Evolutionary conservation across 371 early-diverging fungal species (phyloP).

Genomic region (Dentiscutata heterogama): DNA sequence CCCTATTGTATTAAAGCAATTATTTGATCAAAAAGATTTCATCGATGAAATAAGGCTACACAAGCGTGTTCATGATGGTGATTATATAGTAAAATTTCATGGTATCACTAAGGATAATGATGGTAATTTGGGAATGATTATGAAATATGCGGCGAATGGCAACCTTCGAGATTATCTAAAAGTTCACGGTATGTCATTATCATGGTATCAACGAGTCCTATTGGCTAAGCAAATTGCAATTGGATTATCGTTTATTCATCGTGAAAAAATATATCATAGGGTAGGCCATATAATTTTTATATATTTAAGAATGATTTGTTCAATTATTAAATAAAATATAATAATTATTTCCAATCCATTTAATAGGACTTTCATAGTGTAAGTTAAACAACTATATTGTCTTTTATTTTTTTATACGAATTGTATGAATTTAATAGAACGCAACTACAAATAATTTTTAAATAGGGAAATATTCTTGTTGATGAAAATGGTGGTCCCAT

Average conservation of each 20-base stretch:
- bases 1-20: too few relatives aligned
- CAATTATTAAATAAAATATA: too few relatives aligned
- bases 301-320: too few relatives aligned
- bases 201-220: not conserved
- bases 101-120: not conserved
- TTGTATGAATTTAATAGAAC: not conserved
- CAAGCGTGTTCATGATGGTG: conserved; percentile 27
- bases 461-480: conserved; percentile 31
- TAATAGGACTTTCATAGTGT: conserved; percentile 32
- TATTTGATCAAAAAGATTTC: not conserved
- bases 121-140: not conserved
- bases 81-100: conserved; percentile 1
- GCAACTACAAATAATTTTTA: not conserved
- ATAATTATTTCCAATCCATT: too few relatives aligned
- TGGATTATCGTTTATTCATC: conserved; percentile 38
- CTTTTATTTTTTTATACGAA: not conserved
- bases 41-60: conserved; percentile 28
- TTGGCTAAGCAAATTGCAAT: conserved; percentile 6
- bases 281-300: not conserved
- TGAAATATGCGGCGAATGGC: conserved; percentile 16
- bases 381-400: not conserved
- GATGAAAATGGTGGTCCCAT: conserved; percentile 39
- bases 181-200: not conserved
- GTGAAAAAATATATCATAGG: conserved; percentile 22
- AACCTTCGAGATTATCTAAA: conserved; percentile 4